Base-by-base conservation (phyloP, 108 stramenopile genomes). In the Skeletonema costatum region DNA sequence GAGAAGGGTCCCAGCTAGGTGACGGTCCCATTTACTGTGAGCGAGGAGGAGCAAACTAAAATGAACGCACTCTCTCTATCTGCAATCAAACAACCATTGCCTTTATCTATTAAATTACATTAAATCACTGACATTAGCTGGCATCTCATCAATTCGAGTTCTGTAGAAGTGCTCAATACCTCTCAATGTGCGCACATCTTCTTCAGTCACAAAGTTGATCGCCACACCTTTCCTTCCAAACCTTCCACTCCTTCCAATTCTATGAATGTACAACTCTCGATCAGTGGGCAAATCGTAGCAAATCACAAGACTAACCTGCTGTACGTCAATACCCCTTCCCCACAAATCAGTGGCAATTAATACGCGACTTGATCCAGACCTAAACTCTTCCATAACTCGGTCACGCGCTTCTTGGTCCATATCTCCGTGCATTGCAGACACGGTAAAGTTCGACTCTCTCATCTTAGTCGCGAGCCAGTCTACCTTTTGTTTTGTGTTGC, bases 191-290 rank as follows among this genome's bases (percentile, higher is more conserved):
- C 83, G 84, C 5, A 91, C 87, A 75, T 99, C 99, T 48, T 98
- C 99, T 9, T 89, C 83, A 72, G 86, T 96, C 32, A 98, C 98
- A 86, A 99, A 99, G 83, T 99, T 99, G 77, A 99, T 99, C 9
- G 99, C 98, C 8, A 99, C 97, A 41, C 99, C 99, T 80, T 98
- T 99, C 35, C 99, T 88, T 25, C 99, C 99, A 80, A 99, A 99
- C 11, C 99, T 82, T 3, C 99, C 99, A 17, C 97, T 97, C 8
- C 99, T 89, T 17, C 99, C 99, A 78, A 99, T 99, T 10, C 98
- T 81, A 84, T 98, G 96, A 69, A 99, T 98, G 86, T 99, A 99
- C 41, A 98, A 71, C 85, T 99, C 99, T 11, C 98, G 87, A 77
- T 98, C 98, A 38, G 85, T 92, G 13, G 98, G 98, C 21, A 99